Percentiles rank a stretch among this genome's conserved stretches.
These are phyloP conservation scores for Aspergillus affinis DNA, from an alignment of 495 filamentous ascomycete species.

Conservation along the genomic window DNA sequence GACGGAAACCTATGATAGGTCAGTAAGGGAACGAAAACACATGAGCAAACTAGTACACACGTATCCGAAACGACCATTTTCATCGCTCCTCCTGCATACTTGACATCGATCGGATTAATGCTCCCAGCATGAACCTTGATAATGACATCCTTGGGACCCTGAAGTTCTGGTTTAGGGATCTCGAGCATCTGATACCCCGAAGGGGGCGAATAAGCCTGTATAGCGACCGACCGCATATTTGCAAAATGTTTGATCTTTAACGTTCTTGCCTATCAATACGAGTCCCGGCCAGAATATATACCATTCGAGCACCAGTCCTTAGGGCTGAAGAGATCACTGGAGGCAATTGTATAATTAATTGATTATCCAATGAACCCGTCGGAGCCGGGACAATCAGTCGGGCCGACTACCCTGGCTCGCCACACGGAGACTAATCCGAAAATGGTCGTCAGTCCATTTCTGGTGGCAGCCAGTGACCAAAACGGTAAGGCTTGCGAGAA, in stretches of 20 bases:
- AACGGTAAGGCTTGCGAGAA: not conserved
- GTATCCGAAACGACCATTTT: constrained; percentile 29
- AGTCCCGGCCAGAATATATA: not conserved
- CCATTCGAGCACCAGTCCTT: not conserved
- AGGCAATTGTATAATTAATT: not conserved
- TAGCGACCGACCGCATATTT: constrained; percentile 48
- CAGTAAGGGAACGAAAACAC: not conserved
- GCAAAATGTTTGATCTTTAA: not conserved
- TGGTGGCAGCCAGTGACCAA: not conserved
- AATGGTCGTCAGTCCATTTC: not conserved
- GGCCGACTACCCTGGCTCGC: not conserved
- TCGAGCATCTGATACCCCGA: constrained; percentile 40
- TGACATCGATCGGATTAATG: constrained; percentile 52
- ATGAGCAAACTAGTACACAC: constrained; percentile 13
- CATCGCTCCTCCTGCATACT: constrained; percentile 35
- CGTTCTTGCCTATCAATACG: not conserved
- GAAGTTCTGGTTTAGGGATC: constrained; percentile 43
- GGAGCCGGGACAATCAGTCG: not conserved
- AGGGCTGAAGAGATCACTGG: not conserved
- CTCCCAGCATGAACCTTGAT: constrained; percentile 51
- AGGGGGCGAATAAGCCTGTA: constrained; percentile 41
- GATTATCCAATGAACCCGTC: not conserved
- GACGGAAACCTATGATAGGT: constrained; percentile 34
- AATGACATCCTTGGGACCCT: constrained; percentile 43
- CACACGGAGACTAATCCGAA: not conserved